Base-by-base conservation (phyloP, 225 moss, liverwort and hornwort genomes). In the Bryoerythrophyllum caledonicum region DNA sequence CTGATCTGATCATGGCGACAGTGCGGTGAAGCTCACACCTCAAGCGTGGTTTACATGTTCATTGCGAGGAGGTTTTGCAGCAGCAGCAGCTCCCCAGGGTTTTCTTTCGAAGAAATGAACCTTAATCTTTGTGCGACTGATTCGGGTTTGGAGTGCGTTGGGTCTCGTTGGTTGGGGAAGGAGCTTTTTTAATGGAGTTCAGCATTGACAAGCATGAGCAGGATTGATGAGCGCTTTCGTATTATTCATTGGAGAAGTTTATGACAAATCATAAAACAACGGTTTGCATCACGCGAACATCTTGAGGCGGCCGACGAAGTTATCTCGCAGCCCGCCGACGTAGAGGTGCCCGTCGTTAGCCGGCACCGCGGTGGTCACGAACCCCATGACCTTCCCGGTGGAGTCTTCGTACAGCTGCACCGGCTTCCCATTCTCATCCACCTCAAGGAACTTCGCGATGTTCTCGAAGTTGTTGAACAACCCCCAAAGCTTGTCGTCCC, bases 331-430 rank as follows among this genome's bases (percentile, higher is more conserved):
- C 20, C 71, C 65, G 24, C 25, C 32, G 12, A 86, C 13, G 48
- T 86, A 91, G 5, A 91, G 41, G 34, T 64, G 74, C 6, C 61
- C 76, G 12, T 86, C 84, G 0, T 14, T n/a, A 20, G 65, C 15
- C 14, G 60, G 69, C 1, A 38, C 60, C 15, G 70, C 84, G 2
- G 76, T 79, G 5, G 69, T 81, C 2, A 82, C 40, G 2, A 17
- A 9, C 14, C 37, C 53, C 3, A 88, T 70, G 4, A 64, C 13
- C 57, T 80, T 81, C 15, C 74, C 83, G 1, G 82, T 78, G 5
- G 86, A 73, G 48, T 89, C 88, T 28, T 88, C 79, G 20, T 82
- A 89, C 74, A 84, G 81, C 35, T 68, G 62, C 48, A 85, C 23
- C 0, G 85, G 28, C 38, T 81, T 74, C 7, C 88, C 91, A 1